Evolutionary conservation across 768 basidiomycete species (phyloP).

Genomic region (Tricholoma matsutake): DNA sequence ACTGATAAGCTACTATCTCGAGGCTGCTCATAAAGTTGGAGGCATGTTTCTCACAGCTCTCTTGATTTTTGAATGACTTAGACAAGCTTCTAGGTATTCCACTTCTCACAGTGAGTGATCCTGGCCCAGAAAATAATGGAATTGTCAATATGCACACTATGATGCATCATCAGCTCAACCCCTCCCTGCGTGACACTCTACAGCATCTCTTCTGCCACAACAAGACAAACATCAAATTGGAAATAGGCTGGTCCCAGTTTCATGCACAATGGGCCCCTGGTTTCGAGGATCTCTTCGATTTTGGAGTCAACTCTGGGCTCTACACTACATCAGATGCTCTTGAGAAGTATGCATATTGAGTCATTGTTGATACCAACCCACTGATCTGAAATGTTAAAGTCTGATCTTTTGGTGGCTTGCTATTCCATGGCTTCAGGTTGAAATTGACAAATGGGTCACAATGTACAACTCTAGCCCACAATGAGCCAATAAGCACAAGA

Average conservation of each 20-base stretch:
- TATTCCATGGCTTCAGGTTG: too few species aligned
- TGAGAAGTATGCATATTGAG: too few species aligned
- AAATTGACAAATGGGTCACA: too few species aligned
- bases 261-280: constrained; percentile 33
- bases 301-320: constrained; percentile 24
- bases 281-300: constrained; percentile 34
- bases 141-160: constrained; percentile 36
- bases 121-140: constrained; percentile 29
- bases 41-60: background rate
- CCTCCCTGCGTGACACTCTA: constrained; percentile 24
- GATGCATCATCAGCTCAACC: constrained; percentile 32
- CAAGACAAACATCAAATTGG: too few species aligned
- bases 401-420: too few species aligned
- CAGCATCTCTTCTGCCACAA: constrained; percentile 31
- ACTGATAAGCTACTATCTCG: constrained; percentile 27
- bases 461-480: too few species aligned
- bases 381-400: too few species aligned
- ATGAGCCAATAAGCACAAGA: too few species aligned
- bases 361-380: too few species aligned
- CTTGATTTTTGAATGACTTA: background rate
- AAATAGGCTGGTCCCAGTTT: too few species aligned
- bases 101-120: constrained; percentile 36
- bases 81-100: constrained; percentile 20
- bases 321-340: constrained; percentile 21
- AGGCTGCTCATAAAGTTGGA: constrained; percentile 14